These are phyloP conservation scores for Iris pallida DNA, from an alignment of 116 monocot genomes.

Conservation along the genomic window DNA sequence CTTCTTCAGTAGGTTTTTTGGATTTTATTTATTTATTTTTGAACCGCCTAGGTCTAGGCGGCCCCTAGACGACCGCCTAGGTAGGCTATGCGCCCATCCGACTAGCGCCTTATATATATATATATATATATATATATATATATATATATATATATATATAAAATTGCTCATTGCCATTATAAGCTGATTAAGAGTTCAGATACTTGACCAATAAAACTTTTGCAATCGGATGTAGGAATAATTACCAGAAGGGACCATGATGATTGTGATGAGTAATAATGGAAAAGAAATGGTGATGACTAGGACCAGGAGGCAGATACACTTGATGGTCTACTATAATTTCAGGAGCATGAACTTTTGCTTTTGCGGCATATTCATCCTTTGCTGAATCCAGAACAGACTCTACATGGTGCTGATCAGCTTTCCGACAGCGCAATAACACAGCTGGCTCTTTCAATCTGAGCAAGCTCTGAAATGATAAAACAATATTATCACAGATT, in stretches of 20 bases:
- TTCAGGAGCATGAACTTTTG: conserved; percentile 50
- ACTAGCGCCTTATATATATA: too few relatives aligned
- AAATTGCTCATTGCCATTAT: too few relatives aligned
- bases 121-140: too few relatives aligned
- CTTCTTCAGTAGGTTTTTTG: too few relatives aligned
- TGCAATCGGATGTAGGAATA: not conserved
- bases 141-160: too few relatives aligned
- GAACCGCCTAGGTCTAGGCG: too few relatives aligned
- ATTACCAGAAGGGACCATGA: conserved; percentile 61
- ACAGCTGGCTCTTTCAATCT: conserved; percentile 77
- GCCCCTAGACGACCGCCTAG: too few relatives aligned
- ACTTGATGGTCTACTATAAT: conserved; percentile 45
- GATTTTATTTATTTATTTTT: too few relatives aligned
- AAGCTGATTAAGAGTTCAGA: too few relatives aligned
- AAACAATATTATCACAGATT: not conserved
- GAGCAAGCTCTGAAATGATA: conserved; percentile 53
- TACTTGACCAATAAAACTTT: too few relatives aligned
- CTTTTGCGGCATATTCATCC: conserved; percentile 66
- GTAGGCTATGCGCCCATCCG: too few relatives aligned
- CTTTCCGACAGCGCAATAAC: conserved; percentile 62
- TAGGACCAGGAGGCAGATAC: conserved; percentile 55
- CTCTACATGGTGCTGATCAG: conserved; percentile 57
- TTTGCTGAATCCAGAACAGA: conserved; percentile 57
- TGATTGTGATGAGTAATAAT: not conserved
- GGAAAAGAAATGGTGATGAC: conserved; percentile 27